Evolutionary conservation across 2,329 filamentous ascomycete genomes (phyloP), one percentile per base, ranked within the genome.

Genomic region (Fusarium buxicola): DNA sequence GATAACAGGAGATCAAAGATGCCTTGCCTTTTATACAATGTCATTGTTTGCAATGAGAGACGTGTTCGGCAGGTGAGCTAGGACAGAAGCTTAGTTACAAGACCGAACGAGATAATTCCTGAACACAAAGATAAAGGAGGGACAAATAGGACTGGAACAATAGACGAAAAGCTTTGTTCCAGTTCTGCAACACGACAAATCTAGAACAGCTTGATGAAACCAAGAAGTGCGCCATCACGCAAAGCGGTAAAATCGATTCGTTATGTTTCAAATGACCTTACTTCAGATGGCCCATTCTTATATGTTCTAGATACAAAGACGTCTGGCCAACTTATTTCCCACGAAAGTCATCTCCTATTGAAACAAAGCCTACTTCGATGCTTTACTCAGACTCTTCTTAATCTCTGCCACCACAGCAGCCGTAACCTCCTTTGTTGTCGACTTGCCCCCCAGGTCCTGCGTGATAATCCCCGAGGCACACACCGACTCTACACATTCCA

Each of bases 401-500:
- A 68, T 65, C 39, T 63, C 68, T 6, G 59, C 51, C 13, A 73
- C 65, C 2, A 78, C 72, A 5, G 76, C 76, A 27, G 63, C 68
- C 3, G 75, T 77, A 3, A 78, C 74, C 41, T 75, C 71, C 48
- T 71, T 74, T 0, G 76, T 78, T 1, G 68, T 76, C 1, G 76
- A 72, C n/a, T 48, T 72, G 0, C 85, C 84, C 2, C 84, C 84
- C 4, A 87, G 74, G 72, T 87, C 84, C 6, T 76, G 77, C 0
- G 85, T 86, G 27, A 81, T 70, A n/a, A 85, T 73, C 0, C 82
- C 83, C 8, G 75, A 76, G 55, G 81, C 83, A 25, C 80, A 84
- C 0, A 86, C 83, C 5, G 73, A 77, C 69, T 86, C 83, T 1
- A 87, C 82, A 8, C 77, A 78, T 5, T 81, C 76, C 75, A 87